Evolutionary conservation across 495 filamentous ascomycete species (phyloP), one percentile per base, ranked within the genome.

Genomic region (Aspergillus panamensis): DNA sequence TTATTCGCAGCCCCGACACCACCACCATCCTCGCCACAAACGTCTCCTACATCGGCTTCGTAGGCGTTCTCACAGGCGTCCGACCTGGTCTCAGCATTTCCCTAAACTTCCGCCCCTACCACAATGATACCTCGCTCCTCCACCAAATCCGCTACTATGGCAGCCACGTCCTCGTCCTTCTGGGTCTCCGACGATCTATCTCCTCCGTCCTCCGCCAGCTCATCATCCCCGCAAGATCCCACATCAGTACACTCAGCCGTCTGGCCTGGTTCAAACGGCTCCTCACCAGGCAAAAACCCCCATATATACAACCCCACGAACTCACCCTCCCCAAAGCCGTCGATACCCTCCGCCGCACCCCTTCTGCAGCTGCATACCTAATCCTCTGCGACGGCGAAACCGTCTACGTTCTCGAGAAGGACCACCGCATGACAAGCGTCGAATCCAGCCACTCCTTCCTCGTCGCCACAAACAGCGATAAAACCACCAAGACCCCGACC

Each of bases 31-130:
- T 87, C 31, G 86, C 84, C 8, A 80, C 76, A 6, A 80, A 70
- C 19, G 75, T 89, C 56, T 82, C 80, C 8, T 89, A 88, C 62
- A 79, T 81, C 14, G 85, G 85, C 4, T 87, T 82, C 53, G 81
- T 87, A 16, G 85, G 85, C 25, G 71, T 82, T 12, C 66, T 88
- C 51, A 88, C 85, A 3, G 84, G 82, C 6, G 82, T 87, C 8
- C 67, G 79, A 58, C 71, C 68, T 35, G 73, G 75, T 3, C 71
- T 89, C 3, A 86, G 82, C 51, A 58, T 83, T 6, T 84, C 81
- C 16, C 73, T 89, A n/a, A 89, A 89, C 67, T 85, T 84, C 59
- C 77, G 86, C 10, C 77, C 82, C 6, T 75, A 73, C 48, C 83
- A 87, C 68, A 73, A 81, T 40, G 66, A 68, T 8, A 70, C 68